Conservation (phyloP, 208 protist genomes). For the Crithidia brevicula region DNA sequence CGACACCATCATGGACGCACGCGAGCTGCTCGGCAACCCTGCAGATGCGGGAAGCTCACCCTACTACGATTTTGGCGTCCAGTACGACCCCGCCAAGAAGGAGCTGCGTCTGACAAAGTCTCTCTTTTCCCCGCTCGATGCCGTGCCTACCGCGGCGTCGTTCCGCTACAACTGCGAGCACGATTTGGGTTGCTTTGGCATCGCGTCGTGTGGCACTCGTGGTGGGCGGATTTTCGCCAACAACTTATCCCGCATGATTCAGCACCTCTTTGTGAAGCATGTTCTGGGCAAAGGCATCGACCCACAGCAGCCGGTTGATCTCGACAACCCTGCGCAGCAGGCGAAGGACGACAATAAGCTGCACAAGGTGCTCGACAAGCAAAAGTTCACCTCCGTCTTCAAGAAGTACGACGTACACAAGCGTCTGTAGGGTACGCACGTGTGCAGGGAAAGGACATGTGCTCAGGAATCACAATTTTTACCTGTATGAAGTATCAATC, state of each 20-base stretch:
- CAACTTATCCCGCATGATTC: conserved; percentile 66
- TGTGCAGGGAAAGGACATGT: no score
- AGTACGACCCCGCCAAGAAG: conserved; percentile 40
- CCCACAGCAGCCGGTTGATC: conserved; percentile 45
- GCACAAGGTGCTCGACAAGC: conserved; percentile 50
- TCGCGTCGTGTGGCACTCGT: conserved; percentile 70
- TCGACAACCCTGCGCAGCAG: conserved; percentile 54
- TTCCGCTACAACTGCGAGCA: conserved; percentile 72
- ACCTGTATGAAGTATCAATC: no score
- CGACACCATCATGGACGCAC: conserved; percentile 75
- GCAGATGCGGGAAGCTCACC: background rate
- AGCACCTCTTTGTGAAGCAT: conserved; percentile 83
- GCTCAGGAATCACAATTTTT: no score
- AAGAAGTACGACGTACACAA: conserved; percentile 72
- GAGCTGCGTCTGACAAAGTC: conserved; percentile 41
- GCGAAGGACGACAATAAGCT: conserved; percentile 42
- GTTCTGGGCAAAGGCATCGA: conserved; percentile 61
- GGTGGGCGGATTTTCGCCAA: conserved; percentile 60
- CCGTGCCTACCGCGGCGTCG: conserved; percentile 57
- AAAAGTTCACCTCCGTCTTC: conserved; percentile 67
- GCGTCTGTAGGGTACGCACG: conserved; percentile 31
- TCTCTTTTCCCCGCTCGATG: conserved; percentile 33
- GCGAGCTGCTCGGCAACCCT: conserved; percentile 35
- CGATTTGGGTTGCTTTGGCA: conserved; percentile 81
- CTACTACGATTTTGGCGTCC: conserved; percentile 80